Percentiles rank a stretch among this genome's conserved stretches.
Conservation (phyloP, 202 grass and related monocot genomes). For the Musa balbisiana region DNA sequence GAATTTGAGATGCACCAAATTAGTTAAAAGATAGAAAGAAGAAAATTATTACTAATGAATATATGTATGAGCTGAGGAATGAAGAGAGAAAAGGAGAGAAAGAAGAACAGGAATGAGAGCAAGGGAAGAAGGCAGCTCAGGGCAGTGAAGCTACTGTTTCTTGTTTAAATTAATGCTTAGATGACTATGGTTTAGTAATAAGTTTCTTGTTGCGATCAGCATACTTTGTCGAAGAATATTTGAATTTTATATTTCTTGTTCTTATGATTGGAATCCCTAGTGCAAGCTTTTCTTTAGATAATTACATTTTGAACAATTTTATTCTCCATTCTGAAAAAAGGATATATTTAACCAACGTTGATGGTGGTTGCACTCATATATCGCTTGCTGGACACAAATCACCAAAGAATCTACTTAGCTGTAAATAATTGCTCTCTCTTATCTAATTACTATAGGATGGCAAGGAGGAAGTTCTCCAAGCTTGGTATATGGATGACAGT, state of each 20-base stretch:
- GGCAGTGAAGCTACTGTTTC: neutral
- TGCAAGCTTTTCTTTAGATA: neutral
- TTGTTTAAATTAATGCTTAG: neutral
- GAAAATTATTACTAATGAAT: neutral
- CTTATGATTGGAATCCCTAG: neutral
- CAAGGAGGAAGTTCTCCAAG: constrained; percentile 32
- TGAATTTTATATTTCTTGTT: neutral
- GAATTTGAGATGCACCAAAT: neutral
- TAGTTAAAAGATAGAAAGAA: neutral
- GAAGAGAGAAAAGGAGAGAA: neutral
- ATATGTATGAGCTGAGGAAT: neutral
- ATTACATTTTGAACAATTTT: neutral
- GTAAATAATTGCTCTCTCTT: neutral
- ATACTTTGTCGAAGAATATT: neutral
- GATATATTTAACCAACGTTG: neutral
- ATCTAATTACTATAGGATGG: constrained; percentile 8
- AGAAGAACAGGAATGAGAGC: neutral
- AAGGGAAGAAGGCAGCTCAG: neutral
- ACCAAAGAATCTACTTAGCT: neutral
- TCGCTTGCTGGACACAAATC: neutral
- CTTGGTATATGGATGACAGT: constrained; percentile 36
- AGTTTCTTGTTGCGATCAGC: neutral
- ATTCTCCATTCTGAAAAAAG: neutral
- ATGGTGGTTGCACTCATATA: neutral
- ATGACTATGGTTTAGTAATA: neutral